Conservation (phyloP, 148 eudicot species). For the Pouteria glomerata region DNA sequence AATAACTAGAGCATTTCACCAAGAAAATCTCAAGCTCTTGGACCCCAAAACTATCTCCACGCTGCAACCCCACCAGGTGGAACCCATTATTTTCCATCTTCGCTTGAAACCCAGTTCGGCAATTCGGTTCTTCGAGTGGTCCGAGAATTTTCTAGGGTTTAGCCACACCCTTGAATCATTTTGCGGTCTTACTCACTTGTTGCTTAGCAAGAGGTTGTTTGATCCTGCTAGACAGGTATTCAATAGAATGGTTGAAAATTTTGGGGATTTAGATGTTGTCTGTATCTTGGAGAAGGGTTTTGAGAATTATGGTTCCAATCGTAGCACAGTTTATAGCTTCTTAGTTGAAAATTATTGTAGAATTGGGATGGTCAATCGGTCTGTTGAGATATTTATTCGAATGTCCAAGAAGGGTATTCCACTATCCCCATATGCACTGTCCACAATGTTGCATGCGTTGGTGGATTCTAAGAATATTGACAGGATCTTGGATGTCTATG, state of each 20-base stretch:
- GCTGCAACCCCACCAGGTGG: conserved; percentile 29
- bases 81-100: conserved; percentile 34
- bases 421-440: conserved; percentile 41
- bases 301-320: conserved; percentile 34
- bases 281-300: conserved; percentile 31
- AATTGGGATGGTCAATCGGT: conserved; percentile 39
- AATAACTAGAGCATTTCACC: conserved; percentile 33
- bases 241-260: conserved; percentile 33
- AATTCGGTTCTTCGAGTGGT: conserved; percentile 48
- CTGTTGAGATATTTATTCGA: conserved; percentile 30
- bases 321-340: conserved; percentile 49
- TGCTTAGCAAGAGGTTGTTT: conserved; percentile 42
- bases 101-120: conserved; percentile 54
- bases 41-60: conserved; percentile 16
- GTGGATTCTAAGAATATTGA: conserved; percentile 25
- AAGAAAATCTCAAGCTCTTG: conserved; percentile 22
- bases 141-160: conserved; percentile 33
- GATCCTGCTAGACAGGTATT: conserved; percentile 45
- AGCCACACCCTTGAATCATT: conserved; percentile 22
- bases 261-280: conserved; percentile 29
- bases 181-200: conserved; percentile 28
- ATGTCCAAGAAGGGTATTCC: conserved; percentile 39
- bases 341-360: conserved; percentile 49
- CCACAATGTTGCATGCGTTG: conserved; percentile 38
- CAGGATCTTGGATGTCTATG: conserved; percentile 28